Conservation (phyloP, 306 rosid genomes). For the Cucurbita argyrosperma region DNA sequence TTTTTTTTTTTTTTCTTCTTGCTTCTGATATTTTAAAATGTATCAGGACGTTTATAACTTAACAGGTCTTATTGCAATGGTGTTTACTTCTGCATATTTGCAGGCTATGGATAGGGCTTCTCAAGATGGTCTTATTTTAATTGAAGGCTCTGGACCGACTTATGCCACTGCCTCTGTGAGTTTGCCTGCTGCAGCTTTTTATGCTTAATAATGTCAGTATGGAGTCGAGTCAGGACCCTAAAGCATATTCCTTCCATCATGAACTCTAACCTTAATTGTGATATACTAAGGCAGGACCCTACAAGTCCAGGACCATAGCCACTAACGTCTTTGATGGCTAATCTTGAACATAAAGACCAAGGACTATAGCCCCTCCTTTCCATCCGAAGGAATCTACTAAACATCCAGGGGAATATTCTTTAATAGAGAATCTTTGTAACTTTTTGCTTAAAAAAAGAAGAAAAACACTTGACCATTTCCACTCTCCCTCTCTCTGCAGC, state of each 20-base stretch:
- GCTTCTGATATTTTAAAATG: no score
- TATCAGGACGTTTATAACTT: neutral
- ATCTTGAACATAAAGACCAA: neutral
- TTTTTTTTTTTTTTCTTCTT: no score
- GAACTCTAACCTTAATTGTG: neutral
- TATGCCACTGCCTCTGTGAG: slow-evolving; percentile 82
- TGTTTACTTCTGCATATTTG: slow-evolving; percentile 6
- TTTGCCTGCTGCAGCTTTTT: slow-evolving; percentile 1
- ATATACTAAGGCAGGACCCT: neutral
- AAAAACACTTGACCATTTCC: neutral
- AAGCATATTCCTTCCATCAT: neutral
- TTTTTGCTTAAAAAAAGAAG: neutral
- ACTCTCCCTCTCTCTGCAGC: neutral
- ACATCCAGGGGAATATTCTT: neutral
- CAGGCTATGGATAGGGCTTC: slow-evolving; percentile 73
- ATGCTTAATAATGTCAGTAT: neutral
- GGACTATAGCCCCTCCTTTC: neutral
- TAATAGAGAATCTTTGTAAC: neutral
- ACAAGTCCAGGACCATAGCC: neutral
- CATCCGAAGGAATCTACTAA: neutral
- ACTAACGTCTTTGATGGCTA: neutral
- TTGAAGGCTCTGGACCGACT: slow-evolving; percentile 87
- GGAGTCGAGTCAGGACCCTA: neutral
- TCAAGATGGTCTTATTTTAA: slow-evolving; percentile 49
- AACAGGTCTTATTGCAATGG: neutral